Percentiles rank a stretch among this genome's conserved stretches.
Evolutionary conservation across 164 flowering plant genomes (phyloP).

Genomic region (Brasenia schreberi): DNA sequence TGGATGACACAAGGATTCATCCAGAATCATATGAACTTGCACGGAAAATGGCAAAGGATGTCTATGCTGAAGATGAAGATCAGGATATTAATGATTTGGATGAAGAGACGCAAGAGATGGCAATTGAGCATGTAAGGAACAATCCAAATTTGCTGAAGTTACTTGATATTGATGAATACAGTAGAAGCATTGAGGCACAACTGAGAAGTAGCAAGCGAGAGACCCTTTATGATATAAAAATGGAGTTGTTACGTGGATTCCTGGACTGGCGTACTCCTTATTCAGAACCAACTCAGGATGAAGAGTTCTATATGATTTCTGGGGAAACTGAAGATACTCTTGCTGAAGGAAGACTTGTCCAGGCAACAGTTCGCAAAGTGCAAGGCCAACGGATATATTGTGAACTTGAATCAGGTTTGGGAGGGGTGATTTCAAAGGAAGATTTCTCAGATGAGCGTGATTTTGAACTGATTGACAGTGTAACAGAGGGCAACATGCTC

Average conservation of each 20-base stretch:
- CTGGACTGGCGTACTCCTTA: constrained; percentile 67
- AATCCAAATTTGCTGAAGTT: constrained; percentile 45
- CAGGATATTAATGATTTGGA: constrained; percentile 56
- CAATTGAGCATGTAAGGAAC: constrained; percentile 79
- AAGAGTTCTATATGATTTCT: constrained; percentile 77
- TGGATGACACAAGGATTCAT: constrained; percentile 95
- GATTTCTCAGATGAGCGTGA: constrained; percentile 57
- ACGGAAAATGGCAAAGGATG: constrained; percentile 72
- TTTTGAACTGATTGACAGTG: constrained; percentile 44
- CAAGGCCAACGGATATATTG: constrained; percentile 52
- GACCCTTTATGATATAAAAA: constrained; percentile 50
- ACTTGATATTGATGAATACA: constrained; percentile 39
- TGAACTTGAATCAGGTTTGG: constrained; percentile 79
- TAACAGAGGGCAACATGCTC: constrained; percentile 61
- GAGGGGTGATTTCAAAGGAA: too few species aligned
- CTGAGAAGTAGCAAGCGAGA: constrained; percentile 34
- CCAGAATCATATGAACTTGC: constrained; percentile 93
- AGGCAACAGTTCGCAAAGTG: constrained; percentile 77
- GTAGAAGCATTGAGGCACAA: constrained; percentile 16
- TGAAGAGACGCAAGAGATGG: constrained; percentile 77
- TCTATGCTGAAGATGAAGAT: constrained; percentile 34
- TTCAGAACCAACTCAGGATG: constrained; percentile 70
- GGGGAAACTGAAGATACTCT: constrained; percentile 86
- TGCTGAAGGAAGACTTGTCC: constrained; percentile 75
- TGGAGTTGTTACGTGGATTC: constrained; percentile 80